Evolutionary conservation across 257 asterid species (phyloP), one percentile per base, ranked within the genome.

Genomic region (Linderniella brevidens): DNA sequence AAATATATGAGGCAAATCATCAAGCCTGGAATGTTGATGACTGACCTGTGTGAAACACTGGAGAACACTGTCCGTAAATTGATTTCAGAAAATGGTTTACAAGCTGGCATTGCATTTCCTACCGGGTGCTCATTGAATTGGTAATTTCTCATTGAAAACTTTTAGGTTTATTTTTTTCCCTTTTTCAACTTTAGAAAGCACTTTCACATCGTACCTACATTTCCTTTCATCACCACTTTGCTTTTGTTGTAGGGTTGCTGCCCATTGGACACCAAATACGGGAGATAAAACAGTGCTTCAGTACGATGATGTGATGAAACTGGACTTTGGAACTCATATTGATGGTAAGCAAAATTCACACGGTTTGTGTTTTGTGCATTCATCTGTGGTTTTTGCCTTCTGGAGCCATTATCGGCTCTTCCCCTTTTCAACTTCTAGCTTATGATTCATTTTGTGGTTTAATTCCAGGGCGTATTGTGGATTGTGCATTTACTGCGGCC

Each of bases 81-180:
- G 64, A 90, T 90, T 60, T 62, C 94, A 41, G 98, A 90, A 68
- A 90, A 85, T 65, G 98, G 94, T 57, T 80, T 90, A 53, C 94
- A 90, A 63, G 98, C 98, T 61, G 98, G 98, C 64, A 85, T 90
- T 68, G 98, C 98, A 50, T 90, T 90, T 59, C 98, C 98, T 46
- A 90, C 98, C 11, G 98, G 98, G 52, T 90, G 98, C 65, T 90
- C 98, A 52, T 73, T 81, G 74, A 90, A 90, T 60, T 81, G 88
- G 98, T 90, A 69, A 50, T 32, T 32, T 42, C 39, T 49, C 47
- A 41, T 17, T 18, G 18, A 16, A 19, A 48, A 41, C 38, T 13
- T 49, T 20, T 19, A 16, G 41, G 38, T 50, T 20, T 19, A 5
- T 51, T 51, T 14, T 9, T 42, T 13, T 12, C 41, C 37, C 56